Base-by-base conservation (phyloP, 2,329 filamentous ascomycete species). In the Phyllosticta paracitricarpa region DNA sequence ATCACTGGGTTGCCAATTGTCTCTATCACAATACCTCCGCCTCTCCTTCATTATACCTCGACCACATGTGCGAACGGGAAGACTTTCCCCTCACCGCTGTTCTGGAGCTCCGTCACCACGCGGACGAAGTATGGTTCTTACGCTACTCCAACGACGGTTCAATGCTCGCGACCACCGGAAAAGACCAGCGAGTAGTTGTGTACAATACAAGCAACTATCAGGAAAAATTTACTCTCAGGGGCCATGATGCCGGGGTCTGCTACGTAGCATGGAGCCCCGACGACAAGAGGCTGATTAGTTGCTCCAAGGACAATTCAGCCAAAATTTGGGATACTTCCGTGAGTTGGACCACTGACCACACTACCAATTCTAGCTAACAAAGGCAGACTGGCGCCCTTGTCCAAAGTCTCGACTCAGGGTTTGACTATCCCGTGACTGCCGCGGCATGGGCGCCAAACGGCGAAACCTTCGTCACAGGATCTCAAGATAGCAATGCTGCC, bases 231-330 rank as follows among this genome's bases (percentile, higher is more conserved):
- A 80, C 74, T 54, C 76, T 96, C 9, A 77, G 78, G 4, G 85
- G 87, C 3, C 89, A 95, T 67, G 80, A 83, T 1, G 87, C 89
- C 5, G 88, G 89, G 0, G 87, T 97, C 12, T 87, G 89, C 22
- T 91, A 92, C 68, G 76, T 96, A 3, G 82, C 89, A 1, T 99
- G 94, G 90, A 97, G 92, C 70, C 94, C 92, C 4, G 91, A 99
- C 72, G 90, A 96, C 74, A 82, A 82, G 1, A 89, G 89, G 75
- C 80, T 99, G 35, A 85, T 97, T 51, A 93, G 88, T 17, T 97
- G 93, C 71, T 89, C 85, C 17, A 82, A 84, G 65, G 74, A 96
- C 69, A 83, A 82, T 54, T 82, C 81, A 64, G 91, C 89, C 0
- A 82, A 87, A 40, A 75, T 96, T 64, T 96, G 89, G 89, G 84